Evolutionary conservation across 2,329 filamentous ascomycete species (phyloP).

Genomic region (Corinectria fuckeliana): DNA sequence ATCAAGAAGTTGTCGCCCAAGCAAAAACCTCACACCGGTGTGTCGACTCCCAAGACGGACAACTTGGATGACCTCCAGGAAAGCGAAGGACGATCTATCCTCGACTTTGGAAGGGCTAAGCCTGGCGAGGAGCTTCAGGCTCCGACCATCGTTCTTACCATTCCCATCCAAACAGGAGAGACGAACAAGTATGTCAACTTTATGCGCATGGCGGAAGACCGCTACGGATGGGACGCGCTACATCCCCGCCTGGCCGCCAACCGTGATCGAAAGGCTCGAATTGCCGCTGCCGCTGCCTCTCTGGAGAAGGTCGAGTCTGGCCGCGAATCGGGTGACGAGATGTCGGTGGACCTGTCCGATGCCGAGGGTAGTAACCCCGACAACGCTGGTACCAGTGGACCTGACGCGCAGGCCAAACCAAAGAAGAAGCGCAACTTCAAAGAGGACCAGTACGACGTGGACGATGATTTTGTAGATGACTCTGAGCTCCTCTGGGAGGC

Average conservation of each 20-base stretch:
- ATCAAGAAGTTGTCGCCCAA: slow-evolving; percentile 56
- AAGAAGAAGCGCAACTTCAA: slow-evolving; percentile 84
- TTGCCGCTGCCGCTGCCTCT: slow-evolving; percentile 86
- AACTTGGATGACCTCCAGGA: slow-evolving; percentile 55
- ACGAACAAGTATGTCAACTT: slow-evolving; percentile 96
- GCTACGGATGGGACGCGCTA: slow-evolving; percentile 92
- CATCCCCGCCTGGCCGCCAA: slow-evolving; percentile 91
- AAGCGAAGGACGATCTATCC: slow-evolving; percentile 60
- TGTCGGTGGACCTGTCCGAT: slow-evolving; percentile 78
- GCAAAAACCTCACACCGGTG: slow-evolving; percentile 51
- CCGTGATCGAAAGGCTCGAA: slow-evolving; percentile 83
- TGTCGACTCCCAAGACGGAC: slow-evolving; percentile 56
- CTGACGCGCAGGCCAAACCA: slow-evolving; percentile 67
- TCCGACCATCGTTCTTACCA: slow-evolving; percentile 83
- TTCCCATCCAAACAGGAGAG: slow-evolving; percentile 76
- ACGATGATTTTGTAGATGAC: slow-evolving; percentile 88
- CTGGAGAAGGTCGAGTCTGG: slow-evolving; percentile 77
- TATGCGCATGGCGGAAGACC: slow-evolving; percentile 89
- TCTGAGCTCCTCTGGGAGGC: slow-evolving; percentile 96
- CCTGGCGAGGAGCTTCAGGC: slow-evolving; percentile 65
- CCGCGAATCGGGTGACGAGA: slow-evolving; percentile 78
- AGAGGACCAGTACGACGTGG: slow-evolving; percentile 83
- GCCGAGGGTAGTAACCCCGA: slow-evolving; percentile 88
- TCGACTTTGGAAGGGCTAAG: slow-evolving; percentile 66
- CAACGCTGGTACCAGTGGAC: slow-evolving; percentile 69